Percentiles rank a stretch among this genome's conserved stretches.
These are phyloP conservation scores for Aspergillus baeticus DNA, from an alignment of 495 filamentous ascomycete species.

Conservation along the genomic window DNA sequence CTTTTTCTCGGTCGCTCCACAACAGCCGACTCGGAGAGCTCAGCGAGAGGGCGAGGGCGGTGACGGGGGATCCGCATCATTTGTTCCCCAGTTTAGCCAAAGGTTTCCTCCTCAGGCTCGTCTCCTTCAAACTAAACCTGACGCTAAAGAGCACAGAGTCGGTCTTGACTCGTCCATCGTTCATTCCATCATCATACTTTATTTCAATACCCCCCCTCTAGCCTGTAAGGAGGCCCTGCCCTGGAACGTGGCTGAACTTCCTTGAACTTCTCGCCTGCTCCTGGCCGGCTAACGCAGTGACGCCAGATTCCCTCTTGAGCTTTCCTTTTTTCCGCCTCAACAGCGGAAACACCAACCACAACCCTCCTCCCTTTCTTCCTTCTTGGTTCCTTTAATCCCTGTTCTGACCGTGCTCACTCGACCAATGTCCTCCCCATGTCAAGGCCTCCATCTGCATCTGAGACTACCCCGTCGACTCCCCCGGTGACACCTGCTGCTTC, in stretches of 20 bases:
- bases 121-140: constrained; percentile 8
- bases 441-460: constrained; percentile 49
- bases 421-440: constrained; percentile 60
- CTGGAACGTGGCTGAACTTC: constrained; percentile 33
- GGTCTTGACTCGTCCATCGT: background rate
- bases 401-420: constrained; percentile 34
- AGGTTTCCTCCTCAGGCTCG: constrained; percentile 16
- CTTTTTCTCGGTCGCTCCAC: no score
- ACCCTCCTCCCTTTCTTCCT: constrained; percentile 18
- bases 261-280: constrained; percentile 23
- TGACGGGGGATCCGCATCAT: constrained; percentile 28
- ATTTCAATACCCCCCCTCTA: constrained; percentile 14
- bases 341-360: constrained; percentile 22
- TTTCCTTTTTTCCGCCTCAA: constrained; percentile 12
- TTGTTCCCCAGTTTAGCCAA: constrained; percentile 16
- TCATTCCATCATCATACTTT: constrained; percentile 8
- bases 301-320: constrained; percentile 25
- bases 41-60: constrained; percentile 17
- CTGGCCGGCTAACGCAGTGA: constrained; percentile 17
- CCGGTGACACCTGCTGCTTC: constrained; percentile 51
- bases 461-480: constrained; percentile 45
- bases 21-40: background rate
- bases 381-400: constrained; percentile 27
- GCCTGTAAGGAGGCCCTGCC: constrained; percentile 38
- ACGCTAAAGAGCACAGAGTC: background rate